These are phyloP conservation scores for Kodamaea neixiangensis DNA, from an alignment of 805 yeast species.

Conservation along the genomic window DNA sequence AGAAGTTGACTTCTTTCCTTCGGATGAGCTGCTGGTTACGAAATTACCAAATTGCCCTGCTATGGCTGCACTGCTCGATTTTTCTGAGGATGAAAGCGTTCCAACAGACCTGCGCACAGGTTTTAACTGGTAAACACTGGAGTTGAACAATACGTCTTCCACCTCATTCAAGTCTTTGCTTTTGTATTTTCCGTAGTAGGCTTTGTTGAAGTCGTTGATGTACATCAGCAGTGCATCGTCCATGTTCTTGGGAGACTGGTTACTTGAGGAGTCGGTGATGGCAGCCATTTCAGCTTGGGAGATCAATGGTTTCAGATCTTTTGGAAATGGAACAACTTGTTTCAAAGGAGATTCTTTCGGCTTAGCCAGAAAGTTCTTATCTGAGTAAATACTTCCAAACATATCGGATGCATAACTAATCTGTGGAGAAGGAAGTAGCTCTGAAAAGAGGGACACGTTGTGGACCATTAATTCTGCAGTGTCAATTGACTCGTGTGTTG, in stretches of 20 bases:
- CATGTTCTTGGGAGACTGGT: not conserved
- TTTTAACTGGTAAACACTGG: slow-evolving; percentile 26
- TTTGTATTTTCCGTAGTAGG: slow-evolving; percentile 18
- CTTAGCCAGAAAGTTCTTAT: not conserved
- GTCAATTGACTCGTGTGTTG: slow-evolving; percentile 20
- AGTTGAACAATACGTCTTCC: slow-evolving; percentile 16
- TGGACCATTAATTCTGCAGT: slow-evolving; percentile 33
- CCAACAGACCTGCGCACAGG: slow-evolving; percentile 36
- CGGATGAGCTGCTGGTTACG: not conserved
- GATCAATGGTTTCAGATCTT: not conserved
- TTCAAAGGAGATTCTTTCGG: not conserved
- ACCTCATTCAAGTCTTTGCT: slow-evolving; percentile 8
- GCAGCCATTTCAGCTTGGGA: not conserved
- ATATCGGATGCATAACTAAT: slow-evolving; percentile 33
- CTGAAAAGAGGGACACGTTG: slow-evolving; percentile 33
- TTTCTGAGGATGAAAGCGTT: slow-evolving; percentile 29
- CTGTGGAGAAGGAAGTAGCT: slow-evolving; percentile 42
- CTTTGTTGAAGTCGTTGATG: slow-evolving; percentile 25
- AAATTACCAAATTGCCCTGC: slow-evolving; percentile 1
- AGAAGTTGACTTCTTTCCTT: not conserved
- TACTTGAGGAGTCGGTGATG: not conserved
- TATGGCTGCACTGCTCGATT: slow-evolving; percentile 2
- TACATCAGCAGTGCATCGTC: slow-evolving; percentile 11
- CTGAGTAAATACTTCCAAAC: slow-evolving; percentile 22
- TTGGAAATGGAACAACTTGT: not conserved